Evolutionary conservation across 1,139 yeast genomes (phyloP), one percentile per base, ranked within the genome.

Genomic region (Hansenula sp.): DNA sequence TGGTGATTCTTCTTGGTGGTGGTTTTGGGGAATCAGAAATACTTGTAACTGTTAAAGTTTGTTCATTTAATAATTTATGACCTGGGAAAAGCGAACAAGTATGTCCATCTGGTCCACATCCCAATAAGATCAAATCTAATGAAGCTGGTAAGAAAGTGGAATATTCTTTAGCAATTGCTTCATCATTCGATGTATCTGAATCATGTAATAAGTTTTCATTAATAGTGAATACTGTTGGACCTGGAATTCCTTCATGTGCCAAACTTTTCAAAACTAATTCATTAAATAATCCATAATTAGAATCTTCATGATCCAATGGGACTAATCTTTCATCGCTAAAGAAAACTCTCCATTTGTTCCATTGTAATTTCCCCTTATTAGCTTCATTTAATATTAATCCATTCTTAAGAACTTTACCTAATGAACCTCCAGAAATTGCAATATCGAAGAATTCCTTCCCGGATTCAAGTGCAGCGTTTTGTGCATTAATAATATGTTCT

Each of bases 51-150:
- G 94, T 86, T 3, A 95, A 91, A 54, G 80, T 72, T 53, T 81
- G 77, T 63, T 90, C 97, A 50, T 96, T 73, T 53, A 94, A 73
- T 48, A 88, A 81, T 54, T 83, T 85, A 62, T 89, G 96, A 19
- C 63, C 69, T 8, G 72, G 73, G 74, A 94, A 94, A 47, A 94
- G 72, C 17, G 96, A 89, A 53, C 97, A 96, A 49, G 94, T 89
- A 65, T 94, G 99, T 29, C 99, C 99, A 64, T 94, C 99, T 11
- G 99, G 99, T 2, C 99, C 99, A 70, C 97, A 89, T 19, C 99
- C 99, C 49, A 94, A 75, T 52, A 94, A 71, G 49, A 94, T 72
- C 52, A 93, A 70, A 65, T 94, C 99, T 63, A 94, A 86, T 38
- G 86, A 84, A 55, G 74, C 74, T 48, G 95, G 88, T 50, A 94